Conservation (phyloP, 2,329 filamentous ascomycete species). For the Colletotrichum sp. region DNA sequence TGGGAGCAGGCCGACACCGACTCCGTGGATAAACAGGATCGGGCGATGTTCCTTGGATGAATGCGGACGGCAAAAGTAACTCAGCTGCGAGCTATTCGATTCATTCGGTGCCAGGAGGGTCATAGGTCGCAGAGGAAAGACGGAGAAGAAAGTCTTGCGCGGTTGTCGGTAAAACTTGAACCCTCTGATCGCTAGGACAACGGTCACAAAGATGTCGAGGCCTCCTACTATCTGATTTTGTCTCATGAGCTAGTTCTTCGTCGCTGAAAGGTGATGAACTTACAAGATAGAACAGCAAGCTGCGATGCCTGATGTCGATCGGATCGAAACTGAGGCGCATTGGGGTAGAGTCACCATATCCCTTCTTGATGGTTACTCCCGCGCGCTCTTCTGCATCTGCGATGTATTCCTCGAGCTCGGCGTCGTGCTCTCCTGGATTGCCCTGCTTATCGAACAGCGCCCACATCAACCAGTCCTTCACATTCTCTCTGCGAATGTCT, state of each 20-base stretch:
- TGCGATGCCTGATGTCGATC: conserved; percentile 64
- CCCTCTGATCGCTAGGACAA: conserved; percentile 48
- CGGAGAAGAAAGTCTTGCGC: conserved; percentile 39
- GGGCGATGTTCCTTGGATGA: conserved; percentile 61
- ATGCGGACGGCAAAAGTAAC: conserved; percentile 73
- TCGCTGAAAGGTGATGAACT: conserved; percentile 30
- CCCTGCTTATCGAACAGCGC: conserved; percentile 63
- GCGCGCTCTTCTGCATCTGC: conserved; percentile 58
- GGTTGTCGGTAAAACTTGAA: conserved; percentile 55
- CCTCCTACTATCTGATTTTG: conserved; percentile 12
- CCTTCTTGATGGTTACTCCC: conserved; percentile 54
- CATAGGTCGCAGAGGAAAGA: conserved; percentile 65
- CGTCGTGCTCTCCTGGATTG: conserved; percentile 40
- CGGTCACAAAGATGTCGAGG: conserved; percentile 56
- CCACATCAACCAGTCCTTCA: conserved; percentile 72
- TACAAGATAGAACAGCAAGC: conserved; percentile 68
- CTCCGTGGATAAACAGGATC: conserved; percentile 73
- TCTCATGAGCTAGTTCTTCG: not conserved
- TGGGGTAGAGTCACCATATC: conserved; percentile 59
- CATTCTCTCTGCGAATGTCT: conserved; percentile 69
- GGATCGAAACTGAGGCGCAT: conserved; percentile 71
- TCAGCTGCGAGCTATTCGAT: conserved; percentile 55
- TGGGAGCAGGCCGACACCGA: conserved; percentile 70
- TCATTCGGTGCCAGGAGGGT: conserved; percentile 46
- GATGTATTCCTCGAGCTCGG: conserved; percentile 53